These are phyloP conservation scores for Cladophialophora bantiana DNA, from an alignment of 2,329 filamentous ascomycete genomes.

Conservation along the genomic window DNA sequence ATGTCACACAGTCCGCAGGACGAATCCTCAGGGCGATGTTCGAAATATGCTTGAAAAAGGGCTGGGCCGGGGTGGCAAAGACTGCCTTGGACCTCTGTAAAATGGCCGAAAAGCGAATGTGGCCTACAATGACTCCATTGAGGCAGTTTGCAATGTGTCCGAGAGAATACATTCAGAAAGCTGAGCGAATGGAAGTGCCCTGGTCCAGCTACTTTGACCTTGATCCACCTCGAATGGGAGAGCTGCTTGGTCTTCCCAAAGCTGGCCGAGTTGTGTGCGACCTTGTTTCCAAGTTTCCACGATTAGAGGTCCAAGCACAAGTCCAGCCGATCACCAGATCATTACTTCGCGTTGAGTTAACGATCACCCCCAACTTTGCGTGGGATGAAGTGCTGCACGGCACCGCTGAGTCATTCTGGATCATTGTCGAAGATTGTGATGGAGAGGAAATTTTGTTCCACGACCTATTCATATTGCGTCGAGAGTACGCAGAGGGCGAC, in stretches of 20 bases:
- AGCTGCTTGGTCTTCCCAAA: constrained; percentile 88
- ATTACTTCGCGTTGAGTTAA: constrained; percentile 87
- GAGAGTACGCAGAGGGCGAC: constrained; percentile 84
- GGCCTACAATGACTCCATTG: constrained; percentile 97
- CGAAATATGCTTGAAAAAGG: constrained; percentile 96
- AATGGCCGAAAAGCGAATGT: constrained; percentile 99
- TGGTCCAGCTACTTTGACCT: constrained; percentile 96
- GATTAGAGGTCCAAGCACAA: constrained; percentile 89
- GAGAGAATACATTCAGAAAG: constrained; percentile 85
- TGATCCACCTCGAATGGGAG: constrained; percentile 94
- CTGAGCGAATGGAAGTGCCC: constrained; percentile 91
- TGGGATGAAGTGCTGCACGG: constrained; percentile 95
- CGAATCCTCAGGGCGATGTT: constrained; percentile 95
- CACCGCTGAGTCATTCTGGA: constrained; percentile 91
- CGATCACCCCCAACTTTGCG: constrained; percentile 90
- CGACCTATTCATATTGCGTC: constrained; percentile 89
- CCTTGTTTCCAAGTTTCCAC: constrained; percentile 89
- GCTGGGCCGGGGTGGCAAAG: constrained; percentile 92
- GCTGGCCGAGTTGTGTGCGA: constrained; percentile 84
- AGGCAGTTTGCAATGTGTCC: constrained; percentile 87
- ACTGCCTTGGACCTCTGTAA: constrained; percentile 94
- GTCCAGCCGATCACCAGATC: constrained; percentile 94
- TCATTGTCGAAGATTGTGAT: constrained; percentile 95
- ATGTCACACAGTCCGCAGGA: constrained; percentile 96
- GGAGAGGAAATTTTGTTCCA: constrained; percentile 95